Base-by-base conservation (phyloP, 495 filamentous ascomycete species). In the Trichoderma asperelloides region DNA sequence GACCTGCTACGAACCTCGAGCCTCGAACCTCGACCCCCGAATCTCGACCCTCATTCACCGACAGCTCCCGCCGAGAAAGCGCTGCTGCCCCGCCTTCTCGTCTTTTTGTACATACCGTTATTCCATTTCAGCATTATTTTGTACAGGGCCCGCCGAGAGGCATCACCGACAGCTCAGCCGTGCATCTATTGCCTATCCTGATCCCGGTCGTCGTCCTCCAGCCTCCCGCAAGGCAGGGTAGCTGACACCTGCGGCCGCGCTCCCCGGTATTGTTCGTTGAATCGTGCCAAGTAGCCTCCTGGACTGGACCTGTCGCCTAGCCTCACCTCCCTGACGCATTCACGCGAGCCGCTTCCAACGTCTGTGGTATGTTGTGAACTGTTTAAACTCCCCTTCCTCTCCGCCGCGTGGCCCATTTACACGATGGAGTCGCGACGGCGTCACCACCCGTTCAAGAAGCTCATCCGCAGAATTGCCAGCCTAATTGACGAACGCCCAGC, bases 361-460 rank as follows among this genome's bases (percentile, higher is more conserved):
- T 60, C 27, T 30, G 23, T 60, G 55, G 55, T 60, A 60, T 30
- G 55, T 60, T 8, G 25, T 9, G 1, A 16, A 15, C 43, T 25
- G 23, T 30, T 25, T 60, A 11, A 21, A 21, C 47, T 60, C 25
- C 55, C 55, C 55, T 28, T 28, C 25, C 28, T 60, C 55, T n/a
- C 55, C 55, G 55, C 55, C 55, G 23, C 55, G 23, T 28, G 47
- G 55, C 55, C 55, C 49, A 23, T 57, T 30, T 60, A 25, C 55
- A 60, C 25, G 25, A 60, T 60, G 55, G 55, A 60, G 23, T 60
- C 55, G 55, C 55, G 55, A 60, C 55, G 55, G 55, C 55, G 55
- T 60, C 55, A 60, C 51, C 51, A 60, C 55, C 55, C 55, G 55
- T 60, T 60, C 55, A 60, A 60, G 55, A 60, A 60, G 55, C 55